phyloP scores from a whole-genome alignment of 2,329 filamentous ascomycete species.

The Waltergamsia citrina region DNA sequence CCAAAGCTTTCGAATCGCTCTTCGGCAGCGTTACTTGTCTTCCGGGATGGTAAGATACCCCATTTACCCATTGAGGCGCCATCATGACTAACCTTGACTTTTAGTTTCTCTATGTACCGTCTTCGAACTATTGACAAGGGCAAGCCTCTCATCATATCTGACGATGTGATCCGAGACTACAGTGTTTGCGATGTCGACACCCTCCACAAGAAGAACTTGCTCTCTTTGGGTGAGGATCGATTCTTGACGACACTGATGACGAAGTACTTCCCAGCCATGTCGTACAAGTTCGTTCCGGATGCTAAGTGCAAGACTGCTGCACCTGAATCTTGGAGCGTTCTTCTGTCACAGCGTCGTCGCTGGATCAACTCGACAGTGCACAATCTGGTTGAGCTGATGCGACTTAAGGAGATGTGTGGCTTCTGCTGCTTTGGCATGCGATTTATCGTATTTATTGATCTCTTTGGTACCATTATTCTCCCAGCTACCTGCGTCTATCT shows the following conservation, averaged over 20 bases:
- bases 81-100: slow-evolving; percentile 22
- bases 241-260: slow-evolving; percentile 97
- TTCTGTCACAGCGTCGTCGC: slow-evolving; percentile 93
- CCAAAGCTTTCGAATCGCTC: slow-evolving; percentile 95
- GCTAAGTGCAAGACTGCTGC: slow-evolving; percentile 91
- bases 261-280: slow-evolving; percentile 92
- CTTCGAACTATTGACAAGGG: slow-evolving; percentile 89
- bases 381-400: slow-evolving; percentile 85
- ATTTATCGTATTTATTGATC: slow-evolving; percentile 90
- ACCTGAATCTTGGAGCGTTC: slow-evolving; percentile 85
- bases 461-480: slow-evolving; percentile 85
- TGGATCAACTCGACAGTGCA: slow-evolving; percentile 99
- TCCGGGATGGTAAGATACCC: slow-evolving; percentile 78
- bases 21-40: slow-evolving; percentile 98
- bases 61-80: not conserved
- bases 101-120: slow-evolving; percentile 97
- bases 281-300: slow-evolving; percentile 91
- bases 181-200: slow-evolving; percentile 85
- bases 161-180: slow-evolving; percentile 82
- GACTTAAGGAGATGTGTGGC: slow-evolving; percentile 87
- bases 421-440: slow-evolving; percentile 99
- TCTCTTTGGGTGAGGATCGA: slow-evolving; percentile 93
- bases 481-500: slow-evolving; percentile 84
- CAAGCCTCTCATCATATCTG: slow-evolving; percentile 87
- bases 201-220: slow-evolving; percentile 89